A percentile compares a stretch with the other conserved stretches of the same genome.
Conservation (phyloP, 1,284 basidiomycete genomes). For the Cryptococcus floricola region DNA sequence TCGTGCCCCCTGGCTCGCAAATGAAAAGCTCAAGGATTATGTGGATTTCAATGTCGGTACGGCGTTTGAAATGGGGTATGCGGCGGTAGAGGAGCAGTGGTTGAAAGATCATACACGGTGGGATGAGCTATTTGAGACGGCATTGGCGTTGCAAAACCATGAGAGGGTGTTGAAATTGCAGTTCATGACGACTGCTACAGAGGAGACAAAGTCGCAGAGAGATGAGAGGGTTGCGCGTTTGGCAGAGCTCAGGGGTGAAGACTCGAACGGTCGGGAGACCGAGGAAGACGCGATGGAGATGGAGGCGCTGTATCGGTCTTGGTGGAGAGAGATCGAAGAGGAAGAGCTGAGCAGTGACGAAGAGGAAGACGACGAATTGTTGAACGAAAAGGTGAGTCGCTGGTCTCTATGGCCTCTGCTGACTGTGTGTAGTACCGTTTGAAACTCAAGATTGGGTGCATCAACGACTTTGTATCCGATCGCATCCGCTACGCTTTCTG, state of each 20-base stretch:
- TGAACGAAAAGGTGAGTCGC: constrained; percentile 8
- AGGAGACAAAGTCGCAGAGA: neutral
- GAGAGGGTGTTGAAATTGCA: constrained; percentile 3
- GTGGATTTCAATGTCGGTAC: constrained; percentile 7
- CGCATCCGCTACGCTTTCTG: constrained; percentile 28
- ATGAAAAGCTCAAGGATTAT: constrained; percentile 10
- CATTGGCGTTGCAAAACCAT: constrained; percentile 18
- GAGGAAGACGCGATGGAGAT: constrained; percentile 4
- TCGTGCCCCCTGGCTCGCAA: neutral
- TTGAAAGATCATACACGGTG: constrained; percentile 24
- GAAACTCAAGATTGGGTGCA: constrained; percentile 11
- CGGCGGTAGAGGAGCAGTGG: constrained; percentile 26
- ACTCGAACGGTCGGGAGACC: neutral
- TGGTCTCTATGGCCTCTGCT: neutral
- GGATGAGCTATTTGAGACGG: constrained; percentile 13
- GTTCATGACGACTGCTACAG: neutral
- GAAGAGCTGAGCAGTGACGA: constrained; percentile 4
- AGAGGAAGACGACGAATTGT: constrained; percentile 1
- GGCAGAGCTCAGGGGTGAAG: constrained; percentile 10
- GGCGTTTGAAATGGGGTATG: constrained; percentile 6
- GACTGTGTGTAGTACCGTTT: constrained; percentile 11
- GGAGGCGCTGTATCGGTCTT: constrained; percentile 4
- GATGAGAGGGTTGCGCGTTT: neutral
- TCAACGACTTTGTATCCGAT: constrained; percentile 21
- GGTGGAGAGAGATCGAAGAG: constrained; percentile 8